These are phyloP conservation scores for Setaria viridis DNA, from an alignment of 202 grass and related monocot genomes.

Conservation along the genomic window DNA sequence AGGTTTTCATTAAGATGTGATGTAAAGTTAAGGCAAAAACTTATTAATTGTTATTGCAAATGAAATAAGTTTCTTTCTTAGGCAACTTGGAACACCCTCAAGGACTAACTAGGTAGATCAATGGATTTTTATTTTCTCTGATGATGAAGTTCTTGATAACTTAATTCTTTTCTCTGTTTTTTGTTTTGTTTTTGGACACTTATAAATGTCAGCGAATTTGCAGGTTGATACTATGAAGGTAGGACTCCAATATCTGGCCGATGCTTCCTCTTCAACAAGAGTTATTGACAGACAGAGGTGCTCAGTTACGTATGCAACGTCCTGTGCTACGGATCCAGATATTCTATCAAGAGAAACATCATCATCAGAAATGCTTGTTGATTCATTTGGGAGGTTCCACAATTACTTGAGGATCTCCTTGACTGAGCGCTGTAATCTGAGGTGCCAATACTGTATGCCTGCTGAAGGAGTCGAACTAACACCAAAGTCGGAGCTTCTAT, in stretches of 20 bases:
- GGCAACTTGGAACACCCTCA: not conserved
- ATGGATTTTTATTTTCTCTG: not conserved
- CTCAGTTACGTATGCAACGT: conserved; percentile 60
- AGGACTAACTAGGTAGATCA: not conserved
- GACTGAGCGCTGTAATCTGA: conserved; percentile 88
- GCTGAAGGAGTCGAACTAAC: conserved; percentile 85
- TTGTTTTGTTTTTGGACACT: not conserved
- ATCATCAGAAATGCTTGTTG: conserved; percentile 69
- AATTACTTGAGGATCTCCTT: conserved; percentile 88
- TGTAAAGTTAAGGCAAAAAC: not conserved
- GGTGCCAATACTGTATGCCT: conserved; percentile 97
- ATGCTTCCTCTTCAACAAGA: conserved; percentile 18
- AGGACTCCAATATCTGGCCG: conserved; percentile 34
- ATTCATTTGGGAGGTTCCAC: conserved; percentile 92
- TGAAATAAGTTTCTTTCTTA: conserved; percentile 10
- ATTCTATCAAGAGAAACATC: conserved; percentile 37
- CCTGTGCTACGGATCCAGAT: conserved; percentile 56
- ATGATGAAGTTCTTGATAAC: not conserved
- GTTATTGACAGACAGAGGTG: not conserved
- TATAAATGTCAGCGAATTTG: conserved; percentile 29
- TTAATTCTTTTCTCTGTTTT: not conserved
- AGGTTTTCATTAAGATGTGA: not conserved
- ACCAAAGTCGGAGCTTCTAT: conserved; percentile 74
- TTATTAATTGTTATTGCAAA: conserved; percentile 22
- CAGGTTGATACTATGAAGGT: conserved; percentile 47